Conservation (phyloP, 768 basidiomycete species). For the Lactarius sp. region DNA sequence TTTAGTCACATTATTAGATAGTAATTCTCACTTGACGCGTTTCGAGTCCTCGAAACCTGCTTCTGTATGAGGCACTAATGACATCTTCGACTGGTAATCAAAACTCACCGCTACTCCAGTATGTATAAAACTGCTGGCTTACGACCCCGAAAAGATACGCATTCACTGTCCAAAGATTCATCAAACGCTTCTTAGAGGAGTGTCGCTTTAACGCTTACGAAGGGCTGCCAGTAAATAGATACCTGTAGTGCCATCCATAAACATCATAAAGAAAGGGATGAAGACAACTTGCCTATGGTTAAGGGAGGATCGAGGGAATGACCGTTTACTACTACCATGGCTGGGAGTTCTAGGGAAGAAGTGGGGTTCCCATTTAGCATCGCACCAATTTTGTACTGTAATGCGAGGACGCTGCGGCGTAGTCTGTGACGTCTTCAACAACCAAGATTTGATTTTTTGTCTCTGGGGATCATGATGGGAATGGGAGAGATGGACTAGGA, state of each 20-base stretch:
- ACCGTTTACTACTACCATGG: neutral
- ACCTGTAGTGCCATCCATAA: neutral
- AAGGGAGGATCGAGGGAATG: neutral
- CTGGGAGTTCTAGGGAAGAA: neutral
- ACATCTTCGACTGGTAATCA: neutral
- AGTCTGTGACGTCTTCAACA: too few relatives aligned
- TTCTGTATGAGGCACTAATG: neutral
- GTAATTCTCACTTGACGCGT: neutral
- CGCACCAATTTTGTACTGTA: neutral
- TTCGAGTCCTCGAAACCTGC: neutral
- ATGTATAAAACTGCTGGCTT: constrained; percentile 3
- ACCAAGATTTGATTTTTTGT: too few relatives aligned
- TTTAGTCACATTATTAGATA: neutral
- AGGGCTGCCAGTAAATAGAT: neutral
- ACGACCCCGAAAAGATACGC: neutral
- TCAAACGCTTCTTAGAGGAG: neutral
- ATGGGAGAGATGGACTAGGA: too few relatives aligned
- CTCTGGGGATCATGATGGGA: too few relatives aligned
- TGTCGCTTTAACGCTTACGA: neutral
- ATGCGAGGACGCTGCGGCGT: neutral
- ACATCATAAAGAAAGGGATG: neutral
- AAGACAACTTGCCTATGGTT: neutral
- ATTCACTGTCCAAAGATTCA: neutral
- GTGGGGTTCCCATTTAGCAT: neutral
- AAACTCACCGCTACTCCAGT: neutral